Evolutionary conservation across 2,329 filamentous ascomycete genomes (phyloP), one percentile per base, ranked within the genome.

Genomic region (Talaromyces atroroseus): DNA sequence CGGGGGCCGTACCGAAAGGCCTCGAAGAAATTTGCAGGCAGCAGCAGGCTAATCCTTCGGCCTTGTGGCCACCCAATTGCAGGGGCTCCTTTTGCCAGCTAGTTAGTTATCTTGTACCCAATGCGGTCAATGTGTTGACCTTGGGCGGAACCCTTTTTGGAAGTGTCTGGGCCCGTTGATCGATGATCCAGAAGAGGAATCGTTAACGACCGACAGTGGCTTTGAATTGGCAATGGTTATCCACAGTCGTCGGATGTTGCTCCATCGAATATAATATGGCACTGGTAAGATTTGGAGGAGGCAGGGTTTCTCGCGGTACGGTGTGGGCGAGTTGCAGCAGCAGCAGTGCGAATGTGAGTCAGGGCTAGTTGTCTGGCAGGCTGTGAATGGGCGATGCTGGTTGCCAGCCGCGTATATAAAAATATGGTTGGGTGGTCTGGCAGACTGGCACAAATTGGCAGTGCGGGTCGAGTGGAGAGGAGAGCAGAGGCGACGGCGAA

Each of bases 151-250:
- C 51, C 49, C 50, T 55, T 24, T n/a, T n/a, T n/a, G n/a, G 24
- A 42, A 46, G 47, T 52, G 53, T 52, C 59, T 59, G 32, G 57
- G 29, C 54, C 59, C 45, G 54, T 49, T 58, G 58, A 60, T 61
- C 58, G 52, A 23, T 53, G 45, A 38, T 50, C 56, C 29, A 46
- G 38, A 10, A 55, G 52, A 48, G 38, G 32, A 46, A 38, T 47
- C 54, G 54, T 66, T 63, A 65, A 61, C 61, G 63, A 59, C 62
- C 61, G 48, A 62, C 63, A 51, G 57, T 62, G 44, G 58, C 58
- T 61, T 58, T 61, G 59, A 64, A 62, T 62, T 61, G 62, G 54
- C 60, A 62, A 58, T 61, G 52, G 53, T 60, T 62, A 61, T 66
- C 61, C 60, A 64, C 60, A 45, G 58, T 60, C 49, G 60, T 58